Evolutionary conservation across 257 asterid genomes (phyloP).

Genomic region (Capsicum rhomboideum): DNA sequence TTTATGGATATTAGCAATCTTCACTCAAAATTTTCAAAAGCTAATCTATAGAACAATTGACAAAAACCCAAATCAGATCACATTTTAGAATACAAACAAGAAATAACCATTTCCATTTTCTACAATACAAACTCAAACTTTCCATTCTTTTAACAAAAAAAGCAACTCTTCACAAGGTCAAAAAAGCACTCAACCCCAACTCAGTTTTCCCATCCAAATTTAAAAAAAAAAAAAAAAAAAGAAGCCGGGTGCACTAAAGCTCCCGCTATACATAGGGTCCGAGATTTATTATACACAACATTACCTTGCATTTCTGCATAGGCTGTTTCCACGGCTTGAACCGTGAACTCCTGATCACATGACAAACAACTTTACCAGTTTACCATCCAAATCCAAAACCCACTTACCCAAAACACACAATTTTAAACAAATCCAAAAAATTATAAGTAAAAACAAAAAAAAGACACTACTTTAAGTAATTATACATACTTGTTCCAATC

Average conservation of each 20-base stretch:
- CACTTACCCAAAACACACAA: neutral
- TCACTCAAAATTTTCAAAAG: neutral
- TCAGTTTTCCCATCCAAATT: neutral
- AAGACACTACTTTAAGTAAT: neutral
- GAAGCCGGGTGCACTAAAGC: no score
- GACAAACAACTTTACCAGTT: no score
- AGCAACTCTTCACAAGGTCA: neutral
- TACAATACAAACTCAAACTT: neutral
- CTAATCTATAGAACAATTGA: neutral
- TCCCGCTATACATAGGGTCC: no score
- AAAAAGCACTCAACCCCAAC: neutral
- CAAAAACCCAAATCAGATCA: constrained; percentile 6
- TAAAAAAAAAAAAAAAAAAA: no score
- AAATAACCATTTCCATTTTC: neutral
- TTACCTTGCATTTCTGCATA: no score
- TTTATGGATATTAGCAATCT: neutral
- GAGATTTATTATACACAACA: no score
- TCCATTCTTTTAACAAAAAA: neutral
- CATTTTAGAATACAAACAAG: constrained; percentile 1
- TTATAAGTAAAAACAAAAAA: no score
- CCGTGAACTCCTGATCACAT: no score
- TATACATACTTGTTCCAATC: constrained; percentile 87
- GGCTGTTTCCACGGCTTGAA: no score
- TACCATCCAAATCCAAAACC: neutral
- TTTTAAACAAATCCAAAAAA: no score